phyloP scores from a whole-genome alignment of 768 basidiomycete species.

The Phanerodontia chrysosporium region DNA sequence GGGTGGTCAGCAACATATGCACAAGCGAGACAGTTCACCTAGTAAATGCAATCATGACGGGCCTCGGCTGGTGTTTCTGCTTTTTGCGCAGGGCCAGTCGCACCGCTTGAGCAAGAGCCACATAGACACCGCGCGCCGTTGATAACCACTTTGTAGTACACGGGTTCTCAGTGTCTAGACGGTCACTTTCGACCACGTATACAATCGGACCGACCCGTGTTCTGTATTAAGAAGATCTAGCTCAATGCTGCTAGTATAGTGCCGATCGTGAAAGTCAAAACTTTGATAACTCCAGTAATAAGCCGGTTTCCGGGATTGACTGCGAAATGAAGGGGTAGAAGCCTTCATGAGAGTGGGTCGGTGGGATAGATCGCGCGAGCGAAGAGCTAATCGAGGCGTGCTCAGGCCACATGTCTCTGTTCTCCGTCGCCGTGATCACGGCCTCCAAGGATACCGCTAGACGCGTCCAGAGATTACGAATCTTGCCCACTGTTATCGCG shows the following conservation, averaged over 20 bases:
- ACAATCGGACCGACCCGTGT: background rate
- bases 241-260: background rate
- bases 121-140: background rate
- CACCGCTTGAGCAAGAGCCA: background rate
- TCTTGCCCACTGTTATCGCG: background rate
- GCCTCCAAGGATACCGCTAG: background rate
- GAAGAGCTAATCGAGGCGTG: background rate
- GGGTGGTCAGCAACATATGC: background rate
- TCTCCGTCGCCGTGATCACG: background rate
- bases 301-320: background rate
- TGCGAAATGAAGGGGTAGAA: background rate
- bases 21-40: background rate
- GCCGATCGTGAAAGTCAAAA: background rate
- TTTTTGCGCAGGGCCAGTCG: background rate
- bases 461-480: background rate
- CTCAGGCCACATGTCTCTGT: background rate
- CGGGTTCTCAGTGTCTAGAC: background rate
- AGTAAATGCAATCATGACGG: too few species aligned
- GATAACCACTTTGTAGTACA: background rate
- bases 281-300: slow-evolving; percentile 1
- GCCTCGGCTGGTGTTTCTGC: background rate
- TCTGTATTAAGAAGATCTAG: background rate
- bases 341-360: background rate
- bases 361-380: background rate
- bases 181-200: background rate